Percentiles rank a stretch among this genome's conserved stretches.
Evolutionary conservation across 306 rosid species (phyloP).

Genomic region (Malus sylvestris): DNA sequence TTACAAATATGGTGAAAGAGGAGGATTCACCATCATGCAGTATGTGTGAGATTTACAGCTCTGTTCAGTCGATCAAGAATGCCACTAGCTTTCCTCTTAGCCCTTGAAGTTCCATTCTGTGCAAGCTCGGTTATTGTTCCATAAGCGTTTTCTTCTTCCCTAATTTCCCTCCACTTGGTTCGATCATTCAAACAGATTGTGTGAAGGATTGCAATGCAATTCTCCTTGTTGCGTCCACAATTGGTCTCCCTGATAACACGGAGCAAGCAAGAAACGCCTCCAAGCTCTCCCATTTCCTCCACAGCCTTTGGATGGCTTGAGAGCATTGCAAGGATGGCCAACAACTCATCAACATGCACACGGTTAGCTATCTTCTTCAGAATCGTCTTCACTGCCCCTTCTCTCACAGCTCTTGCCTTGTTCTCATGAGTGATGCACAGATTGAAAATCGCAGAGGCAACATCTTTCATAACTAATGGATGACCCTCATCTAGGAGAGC

Average conservation of each 20-base stretch:
- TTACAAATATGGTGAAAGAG: conserved; percentile 34
- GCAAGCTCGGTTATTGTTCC: conserved; percentile 72
- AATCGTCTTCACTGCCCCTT: conserved; percentile 62
- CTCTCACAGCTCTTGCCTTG: conserved; percentile 66
- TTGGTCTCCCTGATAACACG: conserved; percentile 48
- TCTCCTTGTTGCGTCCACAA: conserved; percentile 77
- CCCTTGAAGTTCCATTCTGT: conserved; percentile 82
- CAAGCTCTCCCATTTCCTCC: conserved; percentile 71
- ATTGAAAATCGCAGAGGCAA: conserved; percentile 74
- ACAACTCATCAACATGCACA: conserved; percentile 53
- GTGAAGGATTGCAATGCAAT: conserved; percentile 65
- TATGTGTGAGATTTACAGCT: conserved; percentile 68
- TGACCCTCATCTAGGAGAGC: conserved; percentile 78
- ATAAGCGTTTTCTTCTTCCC: conserved; percentile 61
- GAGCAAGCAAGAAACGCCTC: conserved; percentile 62
- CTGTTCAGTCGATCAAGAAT: conserved; percentile 85
- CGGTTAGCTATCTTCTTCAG: conserved; percentile 43
- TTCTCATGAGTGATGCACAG: conserved; percentile 70
- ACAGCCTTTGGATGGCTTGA: conserved; percentile 64
- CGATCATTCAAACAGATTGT: conserved; percentile 58
- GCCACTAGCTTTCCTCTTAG: conserved; percentile 80
- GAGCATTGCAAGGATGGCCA: conserved; percentile 71
- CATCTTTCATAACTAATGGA: conserved; percentile 71
- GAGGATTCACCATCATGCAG: conserved; percentile 45
- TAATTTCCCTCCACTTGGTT: conserved; percentile 69